These are phyloP conservation scores for Saturnispora dispora DNA, from an alignment of 805 yeast species.

Conservation along the genomic window DNA sequence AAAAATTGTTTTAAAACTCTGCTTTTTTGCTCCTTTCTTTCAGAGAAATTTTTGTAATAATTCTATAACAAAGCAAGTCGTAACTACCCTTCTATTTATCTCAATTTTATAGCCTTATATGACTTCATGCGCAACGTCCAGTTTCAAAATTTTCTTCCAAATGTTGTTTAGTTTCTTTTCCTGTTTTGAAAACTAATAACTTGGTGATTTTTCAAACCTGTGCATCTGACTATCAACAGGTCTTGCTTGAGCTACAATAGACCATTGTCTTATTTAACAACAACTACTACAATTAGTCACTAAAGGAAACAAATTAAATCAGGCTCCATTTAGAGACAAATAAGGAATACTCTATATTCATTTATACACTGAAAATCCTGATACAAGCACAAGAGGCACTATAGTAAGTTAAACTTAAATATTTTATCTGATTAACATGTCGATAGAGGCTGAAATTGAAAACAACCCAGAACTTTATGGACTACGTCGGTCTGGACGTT, in stretches of 20 bases:
- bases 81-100: neutral
- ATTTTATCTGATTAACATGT: conserved; percentile 9
- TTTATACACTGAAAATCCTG: neutral
- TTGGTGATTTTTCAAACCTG: neutral
- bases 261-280: neutral
- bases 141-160: neutral
- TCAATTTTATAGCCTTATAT: neutral
- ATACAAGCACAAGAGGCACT: neutral
- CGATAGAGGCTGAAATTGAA: conserved; percentile 37
- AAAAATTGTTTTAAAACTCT: neutral
- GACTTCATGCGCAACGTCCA: conserved; percentile 3
- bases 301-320: neutral
- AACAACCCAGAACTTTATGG: conserved; percentile 80
- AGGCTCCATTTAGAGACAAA: neutral
- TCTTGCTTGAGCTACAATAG: neutral
- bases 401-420: neutral
- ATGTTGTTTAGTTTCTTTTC: conserved; percentile 3
- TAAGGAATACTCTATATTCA: neutral
- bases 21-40: neutral
- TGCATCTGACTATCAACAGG: neutral
- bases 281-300: neutral
- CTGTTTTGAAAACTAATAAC: neutral
- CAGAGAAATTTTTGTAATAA: neutral
- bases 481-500: conserved; percentile 64
- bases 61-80: neutral